Evolutionary conservation across 805 yeast species (phyloP).

Genomic region (Candida glaebosa): DNA sequence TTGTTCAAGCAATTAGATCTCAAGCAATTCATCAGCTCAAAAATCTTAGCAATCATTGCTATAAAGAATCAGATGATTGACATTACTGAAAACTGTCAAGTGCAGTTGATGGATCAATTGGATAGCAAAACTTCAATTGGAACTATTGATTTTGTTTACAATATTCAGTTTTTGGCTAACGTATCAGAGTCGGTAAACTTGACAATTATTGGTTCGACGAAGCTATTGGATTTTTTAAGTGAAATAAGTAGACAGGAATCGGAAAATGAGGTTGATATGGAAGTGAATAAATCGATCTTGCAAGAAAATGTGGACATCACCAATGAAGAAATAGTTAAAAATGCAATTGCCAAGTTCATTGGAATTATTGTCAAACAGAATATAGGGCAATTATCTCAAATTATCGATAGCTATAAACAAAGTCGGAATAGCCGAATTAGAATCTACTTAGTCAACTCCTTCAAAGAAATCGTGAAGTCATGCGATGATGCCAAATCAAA

Average conservation of each 20-base stretch:
- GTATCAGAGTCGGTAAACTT: slow-evolving; percentile 33
- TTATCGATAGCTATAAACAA: slow-evolving; percentile 11
- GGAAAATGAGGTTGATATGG: not conserved
- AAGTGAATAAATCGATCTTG: not conserved
- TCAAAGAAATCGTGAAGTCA: slow-evolving; percentile 6
- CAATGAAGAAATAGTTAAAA: slow-evolving; percentile 32
- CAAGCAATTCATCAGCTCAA: slow-evolving; percentile 23
- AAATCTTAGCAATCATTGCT: slow-evolving; percentile 27
- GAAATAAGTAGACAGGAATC: not conserved
- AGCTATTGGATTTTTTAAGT: slow-evolving; percentile 1
- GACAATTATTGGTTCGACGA: slow-evolving; percentile 19
- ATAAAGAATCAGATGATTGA: slow-evolving; percentile 15
- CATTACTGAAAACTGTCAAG: slow-evolving; percentile 23
- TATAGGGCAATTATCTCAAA: slow-evolving; percentile 33
- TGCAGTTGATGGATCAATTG: slow-evolving; percentile 27
- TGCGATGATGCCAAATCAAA: slow-evolving; percentile 10
- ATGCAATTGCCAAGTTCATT: slow-evolving; percentile 50
- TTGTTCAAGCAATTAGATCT: slow-evolving; percentile 13
- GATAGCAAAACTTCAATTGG: slow-evolving; percentile 31
- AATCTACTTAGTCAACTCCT: slow-evolving; percentile 8
- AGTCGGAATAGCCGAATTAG: slow-evolving; percentile 8
- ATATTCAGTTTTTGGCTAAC: slow-evolving; percentile 47
- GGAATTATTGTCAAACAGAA: slow-evolving; percentile 47
- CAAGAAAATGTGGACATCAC: slow-evolving; percentile 8
- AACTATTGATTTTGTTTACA: slow-evolving; percentile 22